phyloP scores from a whole-genome alignment of 257 asterid genomes.

The Solanum piurae region DNA sequence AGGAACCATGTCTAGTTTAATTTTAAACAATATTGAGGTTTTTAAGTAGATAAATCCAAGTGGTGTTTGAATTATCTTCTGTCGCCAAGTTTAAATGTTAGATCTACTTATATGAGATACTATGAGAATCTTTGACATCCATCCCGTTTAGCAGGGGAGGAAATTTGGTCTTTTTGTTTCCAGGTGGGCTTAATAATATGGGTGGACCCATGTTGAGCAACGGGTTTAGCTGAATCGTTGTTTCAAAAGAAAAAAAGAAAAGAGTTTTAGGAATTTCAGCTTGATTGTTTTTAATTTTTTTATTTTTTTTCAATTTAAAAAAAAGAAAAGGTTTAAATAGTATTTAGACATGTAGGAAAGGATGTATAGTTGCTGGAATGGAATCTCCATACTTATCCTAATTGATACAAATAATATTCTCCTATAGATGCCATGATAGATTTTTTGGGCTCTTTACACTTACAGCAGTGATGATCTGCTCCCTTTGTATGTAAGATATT shows the following conservation, averaged over 20 bases:
- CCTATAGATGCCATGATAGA: neutral
- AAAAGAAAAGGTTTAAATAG: neutral
- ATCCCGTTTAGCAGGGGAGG: neutral
- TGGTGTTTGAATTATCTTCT: neutral
- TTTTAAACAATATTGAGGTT: neutral
- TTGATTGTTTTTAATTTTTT: neutral
- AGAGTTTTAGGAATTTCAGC: neutral
- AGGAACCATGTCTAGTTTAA: neutral
- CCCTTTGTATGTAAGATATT: neutral
- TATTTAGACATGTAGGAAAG: neutral
- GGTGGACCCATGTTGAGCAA: neutral
- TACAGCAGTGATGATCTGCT: neutral
- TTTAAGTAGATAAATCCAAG: neutral
- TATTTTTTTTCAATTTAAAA: too few relatives aligned
- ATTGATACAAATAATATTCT: neutral
- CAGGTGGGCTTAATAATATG: neutral
- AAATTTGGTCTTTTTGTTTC: neutral
- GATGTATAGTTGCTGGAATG: neutral
- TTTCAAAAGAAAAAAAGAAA: neutral
- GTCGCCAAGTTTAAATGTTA: neutral
- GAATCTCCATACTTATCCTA: neutral
- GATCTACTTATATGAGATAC: neutral
- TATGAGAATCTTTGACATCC: neutral
- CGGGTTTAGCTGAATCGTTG: neutral
- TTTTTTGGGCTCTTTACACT: neutral